Percentiles rank a stretch among this genome's conserved stretches.
These are phyloP conservation scores for Flaveria sonorensis DNA, from an alignment of 129 eudicot genomes.

Conservation along the genomic window DNA sequence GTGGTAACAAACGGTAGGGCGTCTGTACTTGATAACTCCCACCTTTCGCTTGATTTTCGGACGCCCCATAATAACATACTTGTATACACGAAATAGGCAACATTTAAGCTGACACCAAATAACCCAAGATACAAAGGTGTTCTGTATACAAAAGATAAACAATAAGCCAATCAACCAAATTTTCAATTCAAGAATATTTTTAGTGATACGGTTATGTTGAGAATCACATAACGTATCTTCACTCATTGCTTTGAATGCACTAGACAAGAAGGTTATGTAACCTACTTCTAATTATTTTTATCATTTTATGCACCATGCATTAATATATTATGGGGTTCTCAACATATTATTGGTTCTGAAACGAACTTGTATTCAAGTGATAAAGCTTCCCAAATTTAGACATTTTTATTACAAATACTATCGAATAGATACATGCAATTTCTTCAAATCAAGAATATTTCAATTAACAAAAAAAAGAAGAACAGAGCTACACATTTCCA, in stretches of 20 bases:
- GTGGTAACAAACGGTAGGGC: constrained; percentile 71
- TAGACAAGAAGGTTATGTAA: no score
- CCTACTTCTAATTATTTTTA: no score
- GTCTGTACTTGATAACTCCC: constrained; percentile 79
- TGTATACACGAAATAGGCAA: constrained; percentile 58
- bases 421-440: neutral
- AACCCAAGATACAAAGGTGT: constrained; percentile 74
- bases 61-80: constrained; percentile 73
- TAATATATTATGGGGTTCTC: no score
- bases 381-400: neutral
- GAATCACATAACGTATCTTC: no score
- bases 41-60: constrained; percentile 64
- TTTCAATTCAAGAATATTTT: no score
- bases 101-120: constrained; percentile 61
- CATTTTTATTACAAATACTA: neutral
- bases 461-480: neutral
- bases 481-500: no score
- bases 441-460: neutral
- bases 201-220: no score
- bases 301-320: no score
- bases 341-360: no score
- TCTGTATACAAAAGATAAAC: constrained; percentile 44
- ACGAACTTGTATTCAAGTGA: no score
- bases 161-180: neutral
- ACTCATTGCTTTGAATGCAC: no score